Percentiles rank a stretch among this genome's conserved stretches.
phyloP scores from a whole-genome alignment of 305 asterid species.

The Rubia balearica region DNA sequence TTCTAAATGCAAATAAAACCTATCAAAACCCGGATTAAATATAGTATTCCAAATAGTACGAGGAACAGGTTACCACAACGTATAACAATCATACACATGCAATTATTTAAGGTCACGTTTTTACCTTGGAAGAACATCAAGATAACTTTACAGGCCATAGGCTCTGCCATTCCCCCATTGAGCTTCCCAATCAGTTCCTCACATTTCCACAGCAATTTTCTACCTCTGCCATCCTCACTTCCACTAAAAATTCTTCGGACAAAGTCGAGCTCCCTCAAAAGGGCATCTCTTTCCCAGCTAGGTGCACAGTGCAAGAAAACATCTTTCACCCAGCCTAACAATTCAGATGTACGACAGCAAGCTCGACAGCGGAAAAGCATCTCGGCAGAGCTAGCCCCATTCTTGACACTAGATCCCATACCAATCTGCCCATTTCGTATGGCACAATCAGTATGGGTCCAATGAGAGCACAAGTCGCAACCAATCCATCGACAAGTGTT shows the following conservation, averaged over 20 bases:
- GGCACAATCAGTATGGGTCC: conserved; percentile 99
- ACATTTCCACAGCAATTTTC: conserved; percentile 71
- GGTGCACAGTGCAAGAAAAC: conserved; percentile 95
- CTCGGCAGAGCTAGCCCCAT: conserved; percentile 58
- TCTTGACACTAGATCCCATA: conserved; percentile 67
- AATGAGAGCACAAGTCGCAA: conserved; percentile 87
- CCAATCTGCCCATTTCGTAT: conserved; percentile 76
- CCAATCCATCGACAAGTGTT: conserved; percentile 96
- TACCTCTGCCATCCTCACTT: conserved; percentile 77
- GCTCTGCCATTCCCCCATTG: conserved; percentile 61
- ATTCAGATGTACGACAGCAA: conserved; percentile 75
- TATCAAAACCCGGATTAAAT: neutral
- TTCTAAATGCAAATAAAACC: neutral
- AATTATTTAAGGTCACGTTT: neutral
- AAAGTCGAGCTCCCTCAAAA: conserved; percentile 77
- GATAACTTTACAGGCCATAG: conserved; percentile 56
- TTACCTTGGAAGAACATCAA: conserved; percentile 81
- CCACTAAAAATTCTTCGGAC: conserved; percentile 81
- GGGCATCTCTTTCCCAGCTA: conserved; percentile 84
- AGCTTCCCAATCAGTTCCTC: conserved; percentile 74
- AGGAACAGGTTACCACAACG: neutral
- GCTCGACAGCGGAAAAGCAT: conserved; percentile 87
- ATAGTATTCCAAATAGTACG: neutral
- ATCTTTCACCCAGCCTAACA: conserved; percentile 96
- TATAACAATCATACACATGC: neutral